Conservation (phyloP, 371 early-diverging fungal genomes). For the Gilbertella persicaria region DNA sequence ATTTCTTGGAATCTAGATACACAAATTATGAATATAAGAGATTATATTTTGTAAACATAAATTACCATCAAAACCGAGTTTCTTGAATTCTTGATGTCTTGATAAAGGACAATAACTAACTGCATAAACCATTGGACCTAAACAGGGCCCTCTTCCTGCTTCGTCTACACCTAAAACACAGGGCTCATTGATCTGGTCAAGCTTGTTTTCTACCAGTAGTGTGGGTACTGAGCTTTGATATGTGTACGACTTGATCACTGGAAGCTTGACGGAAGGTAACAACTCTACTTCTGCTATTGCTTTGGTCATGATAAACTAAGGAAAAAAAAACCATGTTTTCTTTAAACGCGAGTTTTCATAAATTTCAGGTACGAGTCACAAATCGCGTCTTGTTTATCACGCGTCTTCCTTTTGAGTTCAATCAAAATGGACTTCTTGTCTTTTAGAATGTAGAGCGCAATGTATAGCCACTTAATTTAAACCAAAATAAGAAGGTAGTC, state of each 20-base stretch:
- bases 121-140: conserved; percentile 98
- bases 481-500: too few relatives aligned
- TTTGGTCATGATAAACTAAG: neutral
- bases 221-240: conserved; percentile 38
- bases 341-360: neutral
- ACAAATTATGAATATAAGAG: neutral
- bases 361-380: neutral
- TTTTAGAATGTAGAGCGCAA: too few relatives aligned
- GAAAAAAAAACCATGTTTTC: neutral
- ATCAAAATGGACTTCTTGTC: too few relatives aligned
- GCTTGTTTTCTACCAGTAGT: conserved; percentile 12
- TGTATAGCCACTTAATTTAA: too few relatives aligned
- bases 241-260: conserved; percentile 37
- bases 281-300: neutral
- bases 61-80: conserved; percentile 81
- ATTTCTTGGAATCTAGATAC: conserved; percentile 82
- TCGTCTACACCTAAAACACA: conserved; percentile 97
- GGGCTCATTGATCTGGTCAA: conserved; percentile 41
- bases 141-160: conserved; percentile 99
- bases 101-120: conserved; percentile 75
- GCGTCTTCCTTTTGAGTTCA: too few relatives aligned
- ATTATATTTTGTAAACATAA: neutral
- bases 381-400: neutral
- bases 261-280: conserved; percentile 45
- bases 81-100: conserved; percentile 62